Percentiles rank a stretch among this genome's conserved stretches.
phyloP scores from a whole-genome alignment of 2,329 filamentous ascomycete genomes.

The Aspergillus piperis region DNA sequence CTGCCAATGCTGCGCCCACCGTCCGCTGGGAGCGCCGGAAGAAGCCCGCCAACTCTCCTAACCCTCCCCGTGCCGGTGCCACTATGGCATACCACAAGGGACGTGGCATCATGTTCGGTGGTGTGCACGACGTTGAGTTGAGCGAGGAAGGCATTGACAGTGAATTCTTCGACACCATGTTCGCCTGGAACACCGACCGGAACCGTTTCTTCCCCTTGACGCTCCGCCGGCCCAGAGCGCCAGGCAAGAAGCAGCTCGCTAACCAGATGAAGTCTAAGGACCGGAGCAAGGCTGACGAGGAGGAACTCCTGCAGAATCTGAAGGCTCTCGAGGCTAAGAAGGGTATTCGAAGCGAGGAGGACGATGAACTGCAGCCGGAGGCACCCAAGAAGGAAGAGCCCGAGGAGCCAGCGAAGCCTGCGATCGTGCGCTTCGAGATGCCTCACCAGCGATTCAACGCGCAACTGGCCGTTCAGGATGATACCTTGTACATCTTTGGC shows the following conservation, averaged over 20 bases:
- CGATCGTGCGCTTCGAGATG: slow-evolving; percentile 73
- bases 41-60: slow-evolving; percentile 84
- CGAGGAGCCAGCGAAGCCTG: slow-evolving; percentile 56
- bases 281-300: slow-evolving; percentile 84
- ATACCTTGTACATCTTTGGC: slow-evolving; percentile 90
- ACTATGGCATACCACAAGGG: slow-evolving; percentile 96
- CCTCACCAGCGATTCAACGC: slow-evolving; percentile 91
- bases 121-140: slow-evolving; percentile 89
- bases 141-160: slow-evolving; percentile 94
- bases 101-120: slow-evolving; percentile 88
- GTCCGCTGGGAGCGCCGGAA: slow-evolving; percentile 93
- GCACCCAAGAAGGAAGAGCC: slow-evolving; percentile 56
- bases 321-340: slow-evolving; percentile 79
- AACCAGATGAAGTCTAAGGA: slow-evolving; percentile 56
- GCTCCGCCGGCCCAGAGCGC: slow-evolving; percentile 71
- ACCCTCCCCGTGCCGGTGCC: slow-evolving; percentile 78
- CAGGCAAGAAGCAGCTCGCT: slow-evolving; percentile 60
- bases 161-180: slow-evolving; percentile 92
- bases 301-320: slow-evolving; percentile 83
- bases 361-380: slow-evolving; percentile 42
- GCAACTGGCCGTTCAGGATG: slow-evolving; percentile 85
- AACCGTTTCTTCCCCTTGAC: slow-evolving; percentile 89
- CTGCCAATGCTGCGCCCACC: slow-evolving; percentile 65
- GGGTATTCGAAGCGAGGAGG: slow-evolving; percentile 58
- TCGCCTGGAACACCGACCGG: slow-evolving; percentile 91